These are phyloP conservation scores for Daldinia eschscholtzii DNA, from an alignment of 2,329 filamentous ascomycete species.

Conservation along the genomic window DNA sequence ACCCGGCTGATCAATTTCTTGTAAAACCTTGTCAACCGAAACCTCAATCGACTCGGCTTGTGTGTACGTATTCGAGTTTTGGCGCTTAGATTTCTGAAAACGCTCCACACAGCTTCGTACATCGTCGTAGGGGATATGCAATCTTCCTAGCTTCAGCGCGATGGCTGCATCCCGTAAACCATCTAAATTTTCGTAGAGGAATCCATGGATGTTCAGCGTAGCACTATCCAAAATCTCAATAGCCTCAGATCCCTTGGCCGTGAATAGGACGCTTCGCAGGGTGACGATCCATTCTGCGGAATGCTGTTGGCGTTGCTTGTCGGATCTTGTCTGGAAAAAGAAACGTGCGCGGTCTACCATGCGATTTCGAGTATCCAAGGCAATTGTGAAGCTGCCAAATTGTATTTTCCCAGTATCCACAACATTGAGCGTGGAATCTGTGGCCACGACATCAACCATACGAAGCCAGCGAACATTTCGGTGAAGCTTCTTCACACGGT, in stretches of 20 bases:
- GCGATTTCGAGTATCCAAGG: conserved; percentile 91
- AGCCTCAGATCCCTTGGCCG: conserved; percentile 84
- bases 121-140: conserved; percentile 93
- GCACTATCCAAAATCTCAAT: conserved; percentile 90
- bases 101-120: conserved; percentile 72
- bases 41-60: conserved; percentile 67
- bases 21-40: conserved; percentile 78
- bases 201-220: conserved; percentile 90
- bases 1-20: conserved; percentile 78
- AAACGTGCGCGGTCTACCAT: conserved; percentile 91
- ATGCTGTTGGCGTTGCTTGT: conserved; percentile 69
- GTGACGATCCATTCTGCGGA: conserved; percentile 96
- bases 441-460: conserved; percentile 88
- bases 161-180: conserved; percentile 92
- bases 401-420: conserved; percentile 87
- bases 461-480: conserved; percentile 88
- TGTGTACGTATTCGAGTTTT: conserved; percentile 51
- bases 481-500: conserved; percentile 87
- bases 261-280: conserved; percentile 88
- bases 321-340: conserved; percentile 81
- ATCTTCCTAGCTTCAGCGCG: conserved; percentile 87
- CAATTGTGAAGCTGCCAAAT: conserved; percentile 84
- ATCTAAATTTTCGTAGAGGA: conserved; percentile 85
- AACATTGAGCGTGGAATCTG: conserved; percentile 81
- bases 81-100: conserved; percentile 63